These are phyloP conservation scores for Ceratorhiza oryzae-sativae DNA, from an alignment of 1,284 basidiomycete species.

Conservation along the genomic window DNA sequence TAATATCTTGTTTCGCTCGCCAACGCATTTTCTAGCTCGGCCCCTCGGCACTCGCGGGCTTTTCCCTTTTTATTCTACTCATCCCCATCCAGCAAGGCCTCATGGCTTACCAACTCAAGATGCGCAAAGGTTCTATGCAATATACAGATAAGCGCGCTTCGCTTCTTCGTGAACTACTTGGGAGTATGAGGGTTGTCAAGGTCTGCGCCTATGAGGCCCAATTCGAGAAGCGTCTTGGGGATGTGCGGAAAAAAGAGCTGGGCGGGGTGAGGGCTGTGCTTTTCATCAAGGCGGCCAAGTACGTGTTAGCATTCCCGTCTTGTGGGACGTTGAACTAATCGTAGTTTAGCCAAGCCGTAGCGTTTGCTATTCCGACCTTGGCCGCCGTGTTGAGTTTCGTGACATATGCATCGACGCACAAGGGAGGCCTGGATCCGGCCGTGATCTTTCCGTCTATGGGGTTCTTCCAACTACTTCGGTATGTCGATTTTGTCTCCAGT, in stretches of 20 bases:
- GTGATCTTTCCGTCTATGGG: conserved; percentile 22
- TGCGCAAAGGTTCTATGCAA: conserved; percentile 80
- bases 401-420: conserved; percentile 65
- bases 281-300: conserved; percentile 69
- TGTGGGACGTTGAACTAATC: conserved; percentile 58
- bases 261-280: conserved; percentile 64
- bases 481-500: not conserved
- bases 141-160: conserved; percentile 86
- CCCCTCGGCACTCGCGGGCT: conserved; percentile 70
- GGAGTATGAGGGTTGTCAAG: conserved; percentile 55
- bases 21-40: not conserved
- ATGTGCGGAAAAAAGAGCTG: conserved; percentile 65
- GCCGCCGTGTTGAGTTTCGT: conserved; percentile 87
- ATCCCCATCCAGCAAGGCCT: conserved; percentile 59
- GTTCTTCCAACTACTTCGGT: conserved; percentile 10
- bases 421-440: conserved; percentile 18
- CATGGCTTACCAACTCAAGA: conserved; percentile 58
- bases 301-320: conserved; percentile 60
- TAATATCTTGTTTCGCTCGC: conserved; percentile 51
- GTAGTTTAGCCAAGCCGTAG: conserved; percentile 66
- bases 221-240: conserved; percentile 65
- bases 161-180: conserved; percentile 78
- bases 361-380: conserved; percentile 76
- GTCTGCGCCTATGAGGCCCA: conserved; percentile 41
- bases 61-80: conserved; percentile 85